A percentile compares a stretch with the other conserved stretches of the same genome.
Conservation (phyloP, 2,329 filamentous ascomycete species). For the Neocucurbitaria cava region DNA sequence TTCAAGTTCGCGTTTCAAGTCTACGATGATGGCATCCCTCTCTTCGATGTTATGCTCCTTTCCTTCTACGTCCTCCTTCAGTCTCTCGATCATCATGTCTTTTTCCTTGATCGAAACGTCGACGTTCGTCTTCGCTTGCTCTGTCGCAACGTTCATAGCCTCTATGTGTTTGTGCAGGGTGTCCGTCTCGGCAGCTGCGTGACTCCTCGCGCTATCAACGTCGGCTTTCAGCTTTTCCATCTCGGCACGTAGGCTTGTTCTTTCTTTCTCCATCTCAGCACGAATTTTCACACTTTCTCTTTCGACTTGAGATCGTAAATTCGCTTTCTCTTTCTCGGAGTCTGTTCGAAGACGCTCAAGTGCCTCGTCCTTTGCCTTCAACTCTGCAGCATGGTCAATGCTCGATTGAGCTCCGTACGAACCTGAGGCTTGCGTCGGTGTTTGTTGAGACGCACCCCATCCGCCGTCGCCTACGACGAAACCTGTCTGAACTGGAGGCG, state of each 20-base stretch:
- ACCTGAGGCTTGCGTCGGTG: conserved; percentile 17
- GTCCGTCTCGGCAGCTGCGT: conserved; percentile 24
- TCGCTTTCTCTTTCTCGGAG: conserved; percentile 24
- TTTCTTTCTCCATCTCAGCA: conserved; percentile 27
- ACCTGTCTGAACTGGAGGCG: conserved; percentile 12
- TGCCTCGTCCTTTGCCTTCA: conserved; percentile 41
- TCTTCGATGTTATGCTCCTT: conserved; percentile 43
- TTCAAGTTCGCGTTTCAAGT: conserved; percentile 32
- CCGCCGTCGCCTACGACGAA: conserved; percentile 19
- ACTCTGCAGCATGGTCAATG: conserved; percentile 24
- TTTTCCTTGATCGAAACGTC: conserved; percentile 37
- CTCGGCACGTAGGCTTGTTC: conserved; percentile 6
- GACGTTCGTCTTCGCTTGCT: conserved; percentile 28
- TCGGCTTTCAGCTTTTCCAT: conserved; percentile 20
- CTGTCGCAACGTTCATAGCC: conserved; percentile 21
- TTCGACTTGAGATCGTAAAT: conserved; percentile 12
- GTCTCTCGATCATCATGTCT: conserved; percentile 34
- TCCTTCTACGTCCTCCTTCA: conserved; percentile 44
- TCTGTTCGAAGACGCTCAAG: conserved; percentile 31
- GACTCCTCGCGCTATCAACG: conserved; percentile 20
- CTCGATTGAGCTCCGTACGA: conserved; percentile 6
- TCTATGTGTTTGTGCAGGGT: conserved; percentile 29
- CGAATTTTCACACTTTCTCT: conserved; percentile 25
- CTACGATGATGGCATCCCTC: conserved; percentile 29
- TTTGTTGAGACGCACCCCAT: conserved; percentile 16